These are phyloP conservation scores for Orbilia javanica DNA, from an alignment of 2,329 filamentous ascomycete genomes.

Conservation along the genomic window DNA sequence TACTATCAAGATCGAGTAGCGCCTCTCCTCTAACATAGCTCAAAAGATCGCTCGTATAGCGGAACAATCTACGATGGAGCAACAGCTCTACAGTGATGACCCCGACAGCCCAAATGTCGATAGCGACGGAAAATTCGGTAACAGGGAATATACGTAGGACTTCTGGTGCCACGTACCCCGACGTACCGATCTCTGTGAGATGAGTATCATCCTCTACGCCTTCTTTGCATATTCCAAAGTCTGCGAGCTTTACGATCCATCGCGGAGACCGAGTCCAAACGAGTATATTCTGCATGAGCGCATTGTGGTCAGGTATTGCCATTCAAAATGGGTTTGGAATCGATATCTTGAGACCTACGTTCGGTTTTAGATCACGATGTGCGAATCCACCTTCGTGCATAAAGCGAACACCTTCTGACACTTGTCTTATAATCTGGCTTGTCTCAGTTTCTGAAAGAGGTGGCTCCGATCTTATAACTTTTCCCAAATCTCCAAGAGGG, in stretches of 20 bases:
- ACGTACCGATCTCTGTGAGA: slow-evolving; percentile 25
- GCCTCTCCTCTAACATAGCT: neutral
- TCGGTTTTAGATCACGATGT: slow-evolving; percentile 37
- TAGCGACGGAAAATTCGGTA: neutral
- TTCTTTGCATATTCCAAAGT: slow-evolving; percentile 58
- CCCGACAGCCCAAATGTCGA: slow-evolving; percentile 20
- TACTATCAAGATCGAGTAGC: neutral
- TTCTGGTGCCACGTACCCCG: slow-evolving; percentile 33
- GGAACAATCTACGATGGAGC: neutral
- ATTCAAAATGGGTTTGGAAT: neutral
- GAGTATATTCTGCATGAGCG: slow-evolving; percentile 29
- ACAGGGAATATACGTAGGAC: slow-evolving; percentile 3
- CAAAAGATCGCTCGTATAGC: neutral
- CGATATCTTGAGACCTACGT: slow-evolving; percentile 20
- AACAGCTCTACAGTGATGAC: slow-evolving; percentile 13
- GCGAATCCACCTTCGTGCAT: slow-evolving; percentile 36
- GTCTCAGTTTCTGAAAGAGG: slow-evolving; percentile 20
- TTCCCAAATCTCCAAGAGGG: slow-evolving; percentile 53
- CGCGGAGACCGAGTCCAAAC: slow-evolving; percentile 1
- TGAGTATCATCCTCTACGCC: slow-evolving; percentile 31
- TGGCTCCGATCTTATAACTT: slow-evolving; percentile 60
- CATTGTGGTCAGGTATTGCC: neutral
- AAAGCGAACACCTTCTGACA: slow-evolving; percentile 23
- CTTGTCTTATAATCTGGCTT: slow-evolving; percentile 20
- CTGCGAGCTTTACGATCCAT: slow-evolving; percentile 59